These are phyloP conservation scores for Corinectria fuckeliana DNA, from an alignment of 2,329 filamentous ascomycete genomes.

Conservation along the genomic window DNA sequence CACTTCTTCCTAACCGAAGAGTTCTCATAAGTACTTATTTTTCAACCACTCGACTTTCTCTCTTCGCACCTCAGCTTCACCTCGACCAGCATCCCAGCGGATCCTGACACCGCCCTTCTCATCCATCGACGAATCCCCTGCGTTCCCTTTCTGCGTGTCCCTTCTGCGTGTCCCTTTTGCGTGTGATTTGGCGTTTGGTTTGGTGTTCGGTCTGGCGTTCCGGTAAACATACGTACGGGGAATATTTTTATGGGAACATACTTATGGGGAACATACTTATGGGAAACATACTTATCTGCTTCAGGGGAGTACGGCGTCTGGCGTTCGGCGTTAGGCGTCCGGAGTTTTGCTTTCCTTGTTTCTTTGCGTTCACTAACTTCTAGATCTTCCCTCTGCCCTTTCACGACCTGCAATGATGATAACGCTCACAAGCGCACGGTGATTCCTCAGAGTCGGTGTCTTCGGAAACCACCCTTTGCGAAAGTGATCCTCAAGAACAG, in stretches of 20 bases:
- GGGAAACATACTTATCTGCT: neutral
- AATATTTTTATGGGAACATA: neutral
- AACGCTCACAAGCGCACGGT: conserved; percentile 34
- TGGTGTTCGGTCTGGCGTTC: neutral
- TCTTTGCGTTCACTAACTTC: neutral
- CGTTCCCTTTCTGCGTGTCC: neutral
- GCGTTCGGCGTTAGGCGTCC: conserved; percentile 1
- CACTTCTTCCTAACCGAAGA: too few species aligned
- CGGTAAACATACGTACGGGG: neutral
- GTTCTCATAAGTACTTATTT: too few species aligned
- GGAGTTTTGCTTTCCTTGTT: neutral
- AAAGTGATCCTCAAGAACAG: conserved; percentile 52
- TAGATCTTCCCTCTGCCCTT: neutral
- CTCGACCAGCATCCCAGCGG: neutral
- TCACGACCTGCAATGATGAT: conserved; percentile 34
- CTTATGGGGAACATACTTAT: neutral
- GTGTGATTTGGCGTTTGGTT: conserved; percentile 5
- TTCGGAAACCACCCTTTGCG: conserved; percentile 19
- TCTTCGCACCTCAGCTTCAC: neutral
- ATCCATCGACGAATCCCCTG: too few species aligned
- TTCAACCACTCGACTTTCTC: neutral
- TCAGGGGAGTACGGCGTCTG: conserved; percentile 1
- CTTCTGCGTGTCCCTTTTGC: conserved; percentile 1
- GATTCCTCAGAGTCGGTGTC: conserved; percentile 27
- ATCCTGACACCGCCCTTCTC: too few species aligned